Base-by-base conservation (phyloP, 2,329 filamentous ascomycete genomes). In the Rachicladosporium sp. region DNA sequence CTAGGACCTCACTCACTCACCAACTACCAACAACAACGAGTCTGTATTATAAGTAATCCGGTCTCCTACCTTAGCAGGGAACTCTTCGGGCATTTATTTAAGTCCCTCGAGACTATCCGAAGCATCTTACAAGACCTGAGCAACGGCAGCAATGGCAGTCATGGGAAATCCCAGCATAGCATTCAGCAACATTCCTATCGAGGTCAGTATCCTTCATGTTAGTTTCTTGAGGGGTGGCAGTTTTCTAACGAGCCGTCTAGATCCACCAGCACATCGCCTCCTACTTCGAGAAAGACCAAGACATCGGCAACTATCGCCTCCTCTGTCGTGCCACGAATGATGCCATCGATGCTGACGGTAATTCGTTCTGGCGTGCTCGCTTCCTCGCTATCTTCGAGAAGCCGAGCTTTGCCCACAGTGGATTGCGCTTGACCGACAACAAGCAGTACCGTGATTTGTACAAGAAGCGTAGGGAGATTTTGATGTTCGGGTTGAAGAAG, bases 331-430 rank as follows among this genome's bases (percentile, higher is more conserved):
- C 46, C 3, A 63, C 64, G 0, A 50, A 56, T 29, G 39, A 57
- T 46, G 59, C 65, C 4, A 51, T 71, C 38, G 57, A 66, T 23
- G 58, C 53, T 4, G 59, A 63, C 33, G 47, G 57, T 7, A 41
- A 47, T 13, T 64, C 61, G 5, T 67, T 72, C 49, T 74, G 70
- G 70, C 62, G 65, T 29, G 45, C 50, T 30, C 59, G 56, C 12
- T 74, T 69, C 47, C 50, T 57, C 10, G 40, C 53, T 13, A 54
- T 41, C 19, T 74, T 64, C 45, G 69, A 70, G 31, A 44, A 29
- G 21, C 52, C 53, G 12, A 30, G 42, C 29, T 41, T 35, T 12
- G 40, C 31, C 33, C 30, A 46, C 36, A 37, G 35, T 19, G 32
- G 52, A 33, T 37, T 38, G 39, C 38, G 29, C 11, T 4, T 12